Percentiles rank a stretch among this genome's conserved stretches.
phyloP scores from a whole-genome alignment of 148 eudicot species.

The Rhododendron ovatum region DNA sequence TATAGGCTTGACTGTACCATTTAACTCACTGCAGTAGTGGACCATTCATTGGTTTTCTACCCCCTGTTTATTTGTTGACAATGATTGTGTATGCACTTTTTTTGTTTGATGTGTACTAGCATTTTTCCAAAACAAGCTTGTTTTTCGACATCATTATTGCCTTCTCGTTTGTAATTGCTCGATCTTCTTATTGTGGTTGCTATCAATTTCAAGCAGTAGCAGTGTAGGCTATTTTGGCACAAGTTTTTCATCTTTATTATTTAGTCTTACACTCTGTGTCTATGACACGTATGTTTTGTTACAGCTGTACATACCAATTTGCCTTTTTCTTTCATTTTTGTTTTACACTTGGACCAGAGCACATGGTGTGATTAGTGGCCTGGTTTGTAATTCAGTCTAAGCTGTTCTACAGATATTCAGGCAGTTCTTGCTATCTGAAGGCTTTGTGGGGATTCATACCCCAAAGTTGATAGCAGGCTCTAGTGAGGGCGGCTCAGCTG shows the following conservation, averaged over 20 bases:
- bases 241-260: background rate
- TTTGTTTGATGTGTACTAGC: background rate
- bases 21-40: background rate
- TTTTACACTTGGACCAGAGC: background rate
- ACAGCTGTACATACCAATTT: background rate
- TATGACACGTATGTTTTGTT: background rate
- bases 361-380: background rate
- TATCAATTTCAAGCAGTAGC: background rate
- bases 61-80: background rate
- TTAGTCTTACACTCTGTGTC: background rate
- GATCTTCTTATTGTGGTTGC: background rate
- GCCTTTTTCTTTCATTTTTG: background rate
- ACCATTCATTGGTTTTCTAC: background rate
- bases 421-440: conserved; percentile 50
- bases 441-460: conserved; percentile 70
- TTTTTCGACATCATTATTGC: background rate
- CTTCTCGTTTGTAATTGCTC: background rate
- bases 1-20: too few relatives aligned
- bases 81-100: background rate
- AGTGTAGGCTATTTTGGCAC: background rate
- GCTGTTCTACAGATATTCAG: conserved; percentile 52
- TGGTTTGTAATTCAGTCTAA: background rate
- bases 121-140: background rate
- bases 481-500: conserved; percentile 96
- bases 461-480: conserved; percentile 89